Conservation (phyloP, 306 rosid genomes). For the Ammopiptanthus mongolicus region DNA sequence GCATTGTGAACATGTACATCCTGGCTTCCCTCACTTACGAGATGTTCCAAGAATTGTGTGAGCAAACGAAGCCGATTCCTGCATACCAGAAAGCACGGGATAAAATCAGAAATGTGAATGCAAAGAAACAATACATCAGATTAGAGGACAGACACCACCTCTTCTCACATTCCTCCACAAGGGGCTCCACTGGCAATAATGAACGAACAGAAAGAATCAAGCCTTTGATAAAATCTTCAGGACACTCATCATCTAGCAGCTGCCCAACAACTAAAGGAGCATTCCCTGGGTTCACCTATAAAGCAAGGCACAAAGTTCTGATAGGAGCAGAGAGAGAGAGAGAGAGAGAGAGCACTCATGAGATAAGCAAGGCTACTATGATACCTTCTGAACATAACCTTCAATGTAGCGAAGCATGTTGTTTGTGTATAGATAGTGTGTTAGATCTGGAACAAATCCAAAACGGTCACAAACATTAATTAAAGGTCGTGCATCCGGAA, state of each 20-base stretch:
- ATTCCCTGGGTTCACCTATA: conserved; percentile 93
- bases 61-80: conserved; percentile 97
- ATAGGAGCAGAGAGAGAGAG: background rate
- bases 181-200: conserved; percentile 98
- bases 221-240: conserved; percentile 98
- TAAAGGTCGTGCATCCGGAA: conserved; percentile 96
- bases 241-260: conserved; percentile 94
- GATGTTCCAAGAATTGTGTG: conserved; percentile 97
- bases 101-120: conserved; percentile 6
- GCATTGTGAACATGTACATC: conserved; percentile 99
- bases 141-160: conserved; percentile 49
- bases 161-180: conserved; percentile 99
- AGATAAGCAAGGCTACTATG: background rate
- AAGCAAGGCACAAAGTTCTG: background rate
- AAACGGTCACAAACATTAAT: conserved; percentile 98
- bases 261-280: conserved; percentile 99
- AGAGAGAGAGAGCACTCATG: background rate
- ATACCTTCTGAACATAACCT: conserved; percentile 99
- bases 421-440: conserved; percentile 88
- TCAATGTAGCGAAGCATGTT: conserved; percentile 98
- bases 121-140: background rate
- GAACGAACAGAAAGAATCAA: conserved; percentile 97
- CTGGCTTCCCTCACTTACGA: conserved; percentile 99
- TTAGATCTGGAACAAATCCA: conserved; percentile 98
- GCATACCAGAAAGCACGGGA: conserved; percentile 5